Conservation (phyloP, 495 filamentous ascomycete genomes). For the Pyrenula aspistea region DNA sequence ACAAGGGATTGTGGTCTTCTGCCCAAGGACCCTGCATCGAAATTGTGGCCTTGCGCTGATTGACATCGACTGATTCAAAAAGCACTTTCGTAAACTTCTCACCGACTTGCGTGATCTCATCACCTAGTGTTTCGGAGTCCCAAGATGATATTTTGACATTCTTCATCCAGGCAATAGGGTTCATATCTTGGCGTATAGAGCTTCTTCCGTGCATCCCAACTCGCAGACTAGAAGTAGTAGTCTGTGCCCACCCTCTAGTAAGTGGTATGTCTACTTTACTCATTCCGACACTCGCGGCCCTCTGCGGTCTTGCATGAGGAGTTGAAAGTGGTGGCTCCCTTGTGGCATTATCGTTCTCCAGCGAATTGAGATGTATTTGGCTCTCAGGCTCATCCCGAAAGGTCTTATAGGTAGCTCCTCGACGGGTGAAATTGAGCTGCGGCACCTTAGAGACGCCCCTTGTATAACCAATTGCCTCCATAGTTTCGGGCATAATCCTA, state of each 20-base stretch:
- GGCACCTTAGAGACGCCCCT: slow-evolving; percentile 53
- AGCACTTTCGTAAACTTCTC: slow-evolving; percentile 72
- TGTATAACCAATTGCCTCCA: slow-evolving; percentile 64
- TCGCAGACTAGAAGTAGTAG: slow-evolving; percentile 34
- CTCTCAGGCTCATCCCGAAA: slow-evolving; percentile 50
- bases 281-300: slow-evolving; percentile 27
- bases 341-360: slow-evolving; percentile 5
- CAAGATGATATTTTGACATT: slow-evolving; percentile 74
- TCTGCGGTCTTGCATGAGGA: slow-evolving; percentile 10
- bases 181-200: slow-evolving; percentile 43
- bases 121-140: slow-evolving; percentile 72
- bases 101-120: slow-evolving; percentile 77
- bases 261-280: slow-evolving; percentile 38
- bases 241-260: slow-evolving; percentile 26
- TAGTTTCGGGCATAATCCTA: slow-evolving; percentile 48
- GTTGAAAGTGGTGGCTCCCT: slow-evolving; percentile 10
- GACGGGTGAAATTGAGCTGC: slow-evolving; percentile 63
- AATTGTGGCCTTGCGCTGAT: slow-evolving; percentile 55
- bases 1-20: slow-evolving; percentile 51
- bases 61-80: slow-evolving; percentile 78
- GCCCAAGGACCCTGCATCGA: slow-evolving; percentile 88
- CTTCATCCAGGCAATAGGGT: slow-evolving; percentile 86
- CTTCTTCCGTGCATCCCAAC: slow-evolving; percentile 55
- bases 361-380: slow-evolving; percentile 20
- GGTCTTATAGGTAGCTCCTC: slow-evolving; percentile 74